Evolutionary conservation across 2,329 filamentous ascomycete genomes (phyloP).

Genomic region (Thyridium curvatum): DNA sequence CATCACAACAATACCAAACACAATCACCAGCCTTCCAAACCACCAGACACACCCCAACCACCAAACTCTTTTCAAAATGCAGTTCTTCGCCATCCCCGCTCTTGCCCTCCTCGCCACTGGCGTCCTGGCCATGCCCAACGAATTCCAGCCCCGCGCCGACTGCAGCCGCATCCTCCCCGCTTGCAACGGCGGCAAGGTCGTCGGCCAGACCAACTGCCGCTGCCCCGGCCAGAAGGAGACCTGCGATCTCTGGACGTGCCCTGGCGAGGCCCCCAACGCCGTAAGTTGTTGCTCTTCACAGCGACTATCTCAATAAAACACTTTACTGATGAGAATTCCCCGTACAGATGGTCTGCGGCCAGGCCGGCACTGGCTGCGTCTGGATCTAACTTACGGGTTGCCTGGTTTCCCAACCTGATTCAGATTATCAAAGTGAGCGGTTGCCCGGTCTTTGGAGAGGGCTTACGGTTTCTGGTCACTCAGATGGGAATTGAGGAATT

Average conservation of each 20-base stretch:
- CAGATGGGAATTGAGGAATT: too few relatives aligned
- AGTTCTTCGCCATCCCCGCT: slow-evolving; percentile 7
- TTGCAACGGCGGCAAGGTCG: slow-evolving; percentile 11
- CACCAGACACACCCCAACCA: slow-evolving; percentile 1
- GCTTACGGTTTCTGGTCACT: too few relatives aligned
- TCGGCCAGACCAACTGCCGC: slow-evolving; percentile 15
- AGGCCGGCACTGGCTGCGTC: slow-evolving; percentile 6
- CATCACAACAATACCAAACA: not conserved
- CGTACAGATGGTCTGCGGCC: slow-evolving; percentile 6
- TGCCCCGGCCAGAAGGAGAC: slow-evolving; percentile 12
- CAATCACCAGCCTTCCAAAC: not conserved
- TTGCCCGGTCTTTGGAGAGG: too few relatives aligned
- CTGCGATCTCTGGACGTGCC: slow-evolving; percentile 13
- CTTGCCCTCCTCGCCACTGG: slow-evolving; percentile 9
- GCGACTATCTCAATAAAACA: not conserved
- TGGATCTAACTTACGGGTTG: slow-evolving; percentile 1
- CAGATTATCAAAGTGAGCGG: too few relatives aligned
- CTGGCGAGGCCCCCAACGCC: slow-evolving; percentile 7
- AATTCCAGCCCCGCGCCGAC: slow-evolving; percentile 5
- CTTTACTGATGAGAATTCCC: not conserved
- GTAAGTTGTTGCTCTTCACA: slow-evolving; percentile 3
- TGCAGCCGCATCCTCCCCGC: slow-evolving; percentile 11
- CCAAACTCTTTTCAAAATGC: slow-evolving; percentile 7
- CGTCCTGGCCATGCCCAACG: slow-evolving; percentile 10
- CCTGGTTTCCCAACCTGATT: too few relatives aligned